phyloP scores from a whole-genome alignment of 805 yeast genomes.

The Kodamaea restingae region DNA sequence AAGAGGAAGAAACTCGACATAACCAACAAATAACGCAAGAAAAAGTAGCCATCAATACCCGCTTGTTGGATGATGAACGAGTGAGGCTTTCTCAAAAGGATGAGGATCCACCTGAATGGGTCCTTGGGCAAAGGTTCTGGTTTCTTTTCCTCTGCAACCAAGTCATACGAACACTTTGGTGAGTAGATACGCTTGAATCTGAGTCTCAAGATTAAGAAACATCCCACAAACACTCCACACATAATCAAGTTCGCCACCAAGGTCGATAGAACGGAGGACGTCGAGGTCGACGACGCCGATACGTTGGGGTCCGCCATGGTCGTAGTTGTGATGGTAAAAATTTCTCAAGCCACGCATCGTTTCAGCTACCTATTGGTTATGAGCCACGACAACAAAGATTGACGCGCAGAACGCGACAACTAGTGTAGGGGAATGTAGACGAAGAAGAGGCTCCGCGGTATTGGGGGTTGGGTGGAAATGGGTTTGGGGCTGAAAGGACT shows the following conservation, averaged over 20 bases:
- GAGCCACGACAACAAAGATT: not conserved
- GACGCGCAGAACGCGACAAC: too few relatives aligned
- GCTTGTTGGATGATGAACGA: constrained; percentile 77
- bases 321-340: not conserved
- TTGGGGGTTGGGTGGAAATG: too few relatives aligned
- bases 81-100: constrained; percentile 63
- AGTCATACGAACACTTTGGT: constrained; percentile 67
- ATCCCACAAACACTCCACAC: constrained; percentile 55
- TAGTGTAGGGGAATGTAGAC: too few relatives aligned
- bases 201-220: constrained; percentile 65
- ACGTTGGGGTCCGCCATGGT: constrained; percentile 11
- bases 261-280: constrained; percentile 71
- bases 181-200: constrained; percentile 72
- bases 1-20: constrained; percentile 44
- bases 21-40: constrained; percentile 68
- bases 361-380: not conserved
- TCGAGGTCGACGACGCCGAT: constrained; percentile 46
- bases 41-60: constrained; percentile 93
- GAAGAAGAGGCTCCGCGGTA: too few relatives aligned
- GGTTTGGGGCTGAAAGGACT: too few relatives aligned
- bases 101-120: constrained; percentile 63
- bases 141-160: constrained; percentile 54
- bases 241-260: constrained; percentile 63
- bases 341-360: not conserved
- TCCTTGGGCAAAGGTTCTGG: constrained; percentile 76